Conservation (phyloP, 192 early-diverging fungal species). For the Dissophora ornata region DNA sequence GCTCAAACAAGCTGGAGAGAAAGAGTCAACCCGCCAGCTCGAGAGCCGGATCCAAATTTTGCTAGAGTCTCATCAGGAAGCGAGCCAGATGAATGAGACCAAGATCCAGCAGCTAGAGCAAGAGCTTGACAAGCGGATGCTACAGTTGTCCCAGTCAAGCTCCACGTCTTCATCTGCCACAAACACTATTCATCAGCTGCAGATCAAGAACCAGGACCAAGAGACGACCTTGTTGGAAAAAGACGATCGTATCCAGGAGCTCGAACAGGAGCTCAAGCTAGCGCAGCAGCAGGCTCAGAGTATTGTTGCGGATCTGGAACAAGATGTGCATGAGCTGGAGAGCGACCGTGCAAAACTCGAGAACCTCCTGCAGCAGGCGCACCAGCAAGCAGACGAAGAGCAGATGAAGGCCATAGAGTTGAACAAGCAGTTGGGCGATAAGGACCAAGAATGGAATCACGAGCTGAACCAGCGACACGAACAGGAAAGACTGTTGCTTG, state of each 20-base stretch:
- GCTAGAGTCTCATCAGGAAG: conserved; percentile 19
- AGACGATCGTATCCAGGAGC: conserved; percentile 36
- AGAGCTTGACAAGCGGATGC: conserved; percentile 14
- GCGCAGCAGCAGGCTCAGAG: conserved; percentile 39
- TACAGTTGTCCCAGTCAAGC: conserved; percentile 11
- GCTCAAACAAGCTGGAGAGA: conserved; percentile 9
- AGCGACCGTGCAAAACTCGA: conserved; percentile 10
- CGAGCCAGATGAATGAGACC: conserved; percentile 15
- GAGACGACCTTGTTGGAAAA: conserved; percentile 33
- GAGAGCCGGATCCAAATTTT: conserved; percentile 24
- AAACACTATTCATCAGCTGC: conserved; percentile 17
- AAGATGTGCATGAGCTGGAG: conserved; percentile 20
- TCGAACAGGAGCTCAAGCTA: conserved; percentile 28
- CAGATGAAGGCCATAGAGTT: conserved; percentile 4
- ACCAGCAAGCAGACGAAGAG: conserved; percentile 19
- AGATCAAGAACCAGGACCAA: conserved; percentile 27
- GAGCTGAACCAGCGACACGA: conserved; percentile 15
- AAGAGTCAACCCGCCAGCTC: conserved; percentile 10
- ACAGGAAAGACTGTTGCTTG: conserved; percentile 14
- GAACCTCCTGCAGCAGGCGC: conserved; percentile 14
- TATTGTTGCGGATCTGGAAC: conserved; percentile 33
- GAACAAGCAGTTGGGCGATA: conserved; percentile 12
- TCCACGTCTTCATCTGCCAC: conserved; percentile 14
- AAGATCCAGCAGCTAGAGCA: conserved; percentile 33
- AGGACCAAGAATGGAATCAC: conserved; percentile 20